Conservation (phyloP, 805 yeast genomes). For the Metschnikowia drakensbergensis region DNA sequence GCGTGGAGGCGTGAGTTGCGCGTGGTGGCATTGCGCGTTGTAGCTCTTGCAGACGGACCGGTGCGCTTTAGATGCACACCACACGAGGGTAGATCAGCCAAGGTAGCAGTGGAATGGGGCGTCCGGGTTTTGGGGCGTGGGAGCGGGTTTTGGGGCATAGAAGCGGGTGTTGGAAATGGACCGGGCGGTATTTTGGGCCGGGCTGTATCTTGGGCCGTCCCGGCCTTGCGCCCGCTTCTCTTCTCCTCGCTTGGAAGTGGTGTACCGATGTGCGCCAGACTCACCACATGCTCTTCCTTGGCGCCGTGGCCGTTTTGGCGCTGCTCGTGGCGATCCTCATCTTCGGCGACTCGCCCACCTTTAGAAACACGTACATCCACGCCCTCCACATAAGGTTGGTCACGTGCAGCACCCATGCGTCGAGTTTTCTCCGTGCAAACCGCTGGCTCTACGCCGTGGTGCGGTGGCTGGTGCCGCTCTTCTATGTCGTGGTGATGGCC, state of each 20-base stretch:
- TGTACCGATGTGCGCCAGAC: background rate
- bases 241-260: background rate
- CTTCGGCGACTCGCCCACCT: slow-evolving; percentile 48
- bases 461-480: slow-evolving; percentile 45
- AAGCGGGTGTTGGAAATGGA: too few species aligned
- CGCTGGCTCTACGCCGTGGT: slow-evolving; percentile 11
- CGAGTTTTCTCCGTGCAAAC: slow-evolving; percentile 6
- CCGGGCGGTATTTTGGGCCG: too few species aligned
- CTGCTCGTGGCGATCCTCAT: slow-evolving; percentile 29
- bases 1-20: too few species aligned
- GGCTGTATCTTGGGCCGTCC: too few species aligned
- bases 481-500: slow-evolving; percentile 36
- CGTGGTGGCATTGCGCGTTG: too few species aligned
- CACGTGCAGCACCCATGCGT: slow-evolving; percentile 4
- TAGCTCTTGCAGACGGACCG: too few species aligned
- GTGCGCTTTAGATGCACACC: too few species aligned
- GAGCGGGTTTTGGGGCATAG: too few species aligned
- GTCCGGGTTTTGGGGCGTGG: too few species aligned
- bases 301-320: slow-evolving; percentile 7
- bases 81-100: too few species aligned
- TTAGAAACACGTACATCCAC: slow-evolving; percentile 34
- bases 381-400: slow-evolving; percentile 15
- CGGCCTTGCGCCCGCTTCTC: too few species aligned
- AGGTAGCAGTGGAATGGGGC: too few species aligned
- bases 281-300: slow-evolving; percentile 11